Evolutionary conservation across 176 grass and related monocot genomes (phyloP), one percentile per base, ranked within the genome.

Genomic region (Ensete ventricosum): DNA sequence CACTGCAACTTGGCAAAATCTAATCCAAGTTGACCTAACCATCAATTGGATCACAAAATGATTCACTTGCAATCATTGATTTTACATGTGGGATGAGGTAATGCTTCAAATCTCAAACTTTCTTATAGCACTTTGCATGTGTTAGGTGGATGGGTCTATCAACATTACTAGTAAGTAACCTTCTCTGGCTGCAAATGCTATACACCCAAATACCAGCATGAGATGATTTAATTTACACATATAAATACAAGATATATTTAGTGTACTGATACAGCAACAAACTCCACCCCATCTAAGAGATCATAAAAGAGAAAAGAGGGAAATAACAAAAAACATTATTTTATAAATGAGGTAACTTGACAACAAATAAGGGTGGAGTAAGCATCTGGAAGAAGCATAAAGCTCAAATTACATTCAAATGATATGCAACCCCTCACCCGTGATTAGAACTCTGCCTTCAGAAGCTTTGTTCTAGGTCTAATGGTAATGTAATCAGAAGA

Each of bases 381-480:
- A 50, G 11, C 67, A 19, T n/a, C 2, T 50, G 14, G 64, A 14
- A 13, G 57, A 67, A 67, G 22, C 13, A 50, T 8, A 69, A 50
- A 13, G 34, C 9, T 69, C 49, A 50, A 50, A 14, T 50, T 69
- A 69, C 67, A 69, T 69, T 16, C 53, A 69, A 29, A 69, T 69
- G 67, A 17, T 27, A 13, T 29, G 14, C 34, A 10, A 64, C 43
- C 22, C 67, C 10, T 23, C 72, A 20, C 14, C 57, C 23, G 21
- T 53, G 43, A 77, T 86, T 89, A 99, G 82, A 99, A 94, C 84
- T 99, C 95, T 26, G 95, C 82, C 76, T 94, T 90, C 48, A 94
- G 83, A 74, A 99, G 95, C 86, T 91, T 99, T 79, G 84, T 25
- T 54, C 81, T 90, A 67, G 95, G 95, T 81, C 82, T 94, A 17